Evolutionary conservation across 352 stramenopile species (phyloP).

Genomic region (Globisporangium radiosum): DNA sequence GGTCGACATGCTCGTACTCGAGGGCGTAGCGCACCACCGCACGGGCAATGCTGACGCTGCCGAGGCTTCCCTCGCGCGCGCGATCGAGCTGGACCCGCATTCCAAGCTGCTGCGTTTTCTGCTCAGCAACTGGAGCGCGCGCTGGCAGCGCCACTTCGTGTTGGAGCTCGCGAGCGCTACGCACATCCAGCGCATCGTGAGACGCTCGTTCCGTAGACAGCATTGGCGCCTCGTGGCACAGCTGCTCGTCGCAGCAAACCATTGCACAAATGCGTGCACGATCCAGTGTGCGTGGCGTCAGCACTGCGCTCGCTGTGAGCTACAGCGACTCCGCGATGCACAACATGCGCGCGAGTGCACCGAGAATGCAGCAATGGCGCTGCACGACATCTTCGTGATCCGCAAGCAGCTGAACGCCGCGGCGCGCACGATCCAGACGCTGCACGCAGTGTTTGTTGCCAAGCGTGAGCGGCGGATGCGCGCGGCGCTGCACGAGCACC

Average conservation of each 20-base stretch:
- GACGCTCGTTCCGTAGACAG: slow-evolving; percentile 14
- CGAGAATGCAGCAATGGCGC: slow-evolving; percentile 31
- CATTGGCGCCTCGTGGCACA: slow-evolving; percentile 13
- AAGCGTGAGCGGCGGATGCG: slow-evolving; percentile 29
- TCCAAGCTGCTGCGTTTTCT: slow-evolving; percentile 41
- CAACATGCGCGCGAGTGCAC: slow-evolving; percentile 25
- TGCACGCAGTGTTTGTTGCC: slow-evolving; percentile 32
- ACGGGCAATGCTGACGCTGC: slow-evolving; percentile 24
- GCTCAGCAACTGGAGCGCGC: slow-evolving; percentile 25
- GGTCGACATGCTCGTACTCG: slow-evolving; percentile 30
- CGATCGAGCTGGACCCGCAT: slow-evolving; percentile 36
- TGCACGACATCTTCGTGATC: slow-evolving; percentile 38
- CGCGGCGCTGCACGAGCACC: slow-evolving; percentile 28
- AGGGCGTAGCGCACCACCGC: slow-evolving; percentile 35
- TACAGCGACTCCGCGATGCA: slow-evolving; percentile 18
- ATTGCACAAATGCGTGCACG: slow-evolving; percentile 17
- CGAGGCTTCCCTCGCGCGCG: slow-evolving; percentile 22
- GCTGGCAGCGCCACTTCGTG: slow-evolving; percentile 37
- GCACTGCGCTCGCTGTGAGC: slow-evolving; percentile 16
- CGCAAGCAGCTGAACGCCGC: slow-evolving; percentile 27
- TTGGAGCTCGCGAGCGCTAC: slow-evolving; percentile 28
- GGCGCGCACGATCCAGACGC: slow-evolving; percentile 41
- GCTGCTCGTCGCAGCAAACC: slow-evolving; percentile 24
- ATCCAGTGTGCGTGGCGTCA: slow-evolving; percentile 50
- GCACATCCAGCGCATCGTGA: slow-evolving; percentile 25